phyloP scores from a whole-genome alignment of 306 rosid species.

The Castanea sativa region DNA sequence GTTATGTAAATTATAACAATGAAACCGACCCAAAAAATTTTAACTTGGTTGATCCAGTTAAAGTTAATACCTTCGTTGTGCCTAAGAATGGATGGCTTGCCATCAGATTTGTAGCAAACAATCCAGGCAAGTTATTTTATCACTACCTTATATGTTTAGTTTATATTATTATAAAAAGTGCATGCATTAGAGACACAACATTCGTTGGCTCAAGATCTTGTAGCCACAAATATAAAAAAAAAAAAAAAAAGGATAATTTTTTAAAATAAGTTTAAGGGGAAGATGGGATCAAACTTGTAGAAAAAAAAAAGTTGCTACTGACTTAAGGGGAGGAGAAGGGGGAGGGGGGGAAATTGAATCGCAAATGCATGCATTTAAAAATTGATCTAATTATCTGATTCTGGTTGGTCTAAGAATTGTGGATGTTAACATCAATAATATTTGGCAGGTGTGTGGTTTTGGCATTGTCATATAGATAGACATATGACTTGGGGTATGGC shows the following conservation, averaged over 20 bases:
- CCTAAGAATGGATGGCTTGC: conserved; percentile 32
- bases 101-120: not conserved
- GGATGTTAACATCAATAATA: not conserved
- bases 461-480: not conserved
- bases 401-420: too few relatives aligned
- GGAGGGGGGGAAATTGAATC: too few relatives aligned
- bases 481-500: not conserved
- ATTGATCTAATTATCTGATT: too few relatives aligned
- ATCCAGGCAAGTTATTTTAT: conserved; percentile 14
- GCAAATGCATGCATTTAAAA: too few relatives aligned
- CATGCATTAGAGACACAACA: too few relatives aligned
- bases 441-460: not conserved
- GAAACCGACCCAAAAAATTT: conserved; percentile 16
- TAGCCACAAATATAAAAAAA: too few relatives aligned
- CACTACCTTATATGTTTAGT: not conserved
- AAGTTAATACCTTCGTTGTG: conserved; percentile 20
- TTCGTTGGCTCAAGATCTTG: too few relatives aligned
- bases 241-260: too few relatives aligned
- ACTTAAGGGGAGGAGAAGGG: too few relatives aligned
- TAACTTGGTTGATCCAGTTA: conserved; percentile 36
- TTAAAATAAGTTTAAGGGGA: too few relatives aligned
- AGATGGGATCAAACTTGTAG: too few relatives aligned
- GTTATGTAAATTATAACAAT: not conserved
- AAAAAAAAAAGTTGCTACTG: too few relatives aligned
- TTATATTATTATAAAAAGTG: not conserved